phyloP scores from a whole-genome alignment of 2,329 filamentous ascomycete genomes.

The Didymella exigua region DNA sequence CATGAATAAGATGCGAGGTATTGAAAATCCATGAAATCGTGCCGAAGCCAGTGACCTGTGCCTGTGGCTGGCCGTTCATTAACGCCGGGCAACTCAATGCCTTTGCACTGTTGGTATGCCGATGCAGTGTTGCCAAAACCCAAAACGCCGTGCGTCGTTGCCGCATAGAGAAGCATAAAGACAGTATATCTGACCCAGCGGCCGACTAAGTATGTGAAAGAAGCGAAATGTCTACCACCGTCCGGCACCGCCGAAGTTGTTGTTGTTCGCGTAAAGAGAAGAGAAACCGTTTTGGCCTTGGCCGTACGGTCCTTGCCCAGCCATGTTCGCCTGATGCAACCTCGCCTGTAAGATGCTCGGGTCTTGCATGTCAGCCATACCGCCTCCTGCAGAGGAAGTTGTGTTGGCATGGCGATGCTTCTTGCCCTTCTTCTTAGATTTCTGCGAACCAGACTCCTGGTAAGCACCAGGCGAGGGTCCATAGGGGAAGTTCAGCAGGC shows the following conservation, averaged over 20 bases:
- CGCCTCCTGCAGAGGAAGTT: slow-evolving; percentile 99
- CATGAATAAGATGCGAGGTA: slow-evolving; percentile 37
- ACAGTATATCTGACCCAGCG: slow-evolving; percentile 36
- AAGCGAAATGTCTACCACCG: slow-evolving; percentile 46
- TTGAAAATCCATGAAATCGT: slow-evolving; percentile 43
- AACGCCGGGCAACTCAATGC: slow-evolving; percentile 48
- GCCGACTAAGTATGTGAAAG: slow-evolving; percentile 41
- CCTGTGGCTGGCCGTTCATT: slow-evolving; percentile 39
- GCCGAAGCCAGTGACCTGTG: slow-evolving; percentile 37
- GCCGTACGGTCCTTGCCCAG: slow-evolving; percentile 88
- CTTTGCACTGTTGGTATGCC: slow-evolving; percentile 42
- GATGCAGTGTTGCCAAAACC: slow-evolving; percentile 47
- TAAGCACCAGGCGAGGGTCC: slow-evolving; percentile 82
- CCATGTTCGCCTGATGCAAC: slow-evolving; percentile 84
- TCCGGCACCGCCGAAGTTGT: slow-evolving; percentile 49
- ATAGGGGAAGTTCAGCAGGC: slow-evolving; percentile 90
- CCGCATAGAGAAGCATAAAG: slow-evolving; percentile 38
- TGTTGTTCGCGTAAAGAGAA: slow-evolving; percentile 73
- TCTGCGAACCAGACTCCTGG: slow-evolving; percentile 85
- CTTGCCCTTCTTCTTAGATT: slow-evolving; percentile 99
- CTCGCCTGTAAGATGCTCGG: slow-evolving; percentile 98
- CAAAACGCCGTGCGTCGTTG: slow-evolving; percentile 48
- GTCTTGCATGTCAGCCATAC: slow-evolving; percentile 99
- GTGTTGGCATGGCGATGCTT: slow-evolving; percentile 99
- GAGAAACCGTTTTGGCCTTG: slow-evolving; percentile 94